A percentile compares a stretch with the other conserved stretches of the same genome.
phyloP scores from a whole-genome alignment of 2,329 filamentous ascomycete genomes.

The Xylaria sp. region DNA sequence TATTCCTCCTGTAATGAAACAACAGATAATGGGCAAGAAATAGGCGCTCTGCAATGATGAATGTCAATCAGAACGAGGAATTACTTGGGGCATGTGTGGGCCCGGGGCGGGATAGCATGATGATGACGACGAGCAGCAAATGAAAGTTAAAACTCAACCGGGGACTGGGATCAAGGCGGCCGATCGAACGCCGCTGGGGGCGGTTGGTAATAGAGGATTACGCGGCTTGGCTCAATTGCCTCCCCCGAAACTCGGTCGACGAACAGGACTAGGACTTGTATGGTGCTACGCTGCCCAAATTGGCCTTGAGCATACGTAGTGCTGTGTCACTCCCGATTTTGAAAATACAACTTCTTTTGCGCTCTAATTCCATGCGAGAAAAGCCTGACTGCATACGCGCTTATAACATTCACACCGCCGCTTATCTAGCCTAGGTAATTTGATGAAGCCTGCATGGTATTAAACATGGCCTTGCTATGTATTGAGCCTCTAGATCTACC shows the following conservation, averaged over 20 bases:
- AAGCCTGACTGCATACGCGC: constrained; percentile 4
- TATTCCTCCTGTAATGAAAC: background rate
- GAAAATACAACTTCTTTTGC: background rate
- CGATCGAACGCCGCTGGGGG: background rate
- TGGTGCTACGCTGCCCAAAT: background rate
- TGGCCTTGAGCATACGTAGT: background rate
- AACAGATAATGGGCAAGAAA: background rate
- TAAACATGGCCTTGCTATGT: background rate
- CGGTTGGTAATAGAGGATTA: constrained; percentile 14
- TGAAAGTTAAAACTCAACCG: constrained; percentile 14
- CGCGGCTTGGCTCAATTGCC: constrained; percentile 15
- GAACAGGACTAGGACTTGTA: background rate
- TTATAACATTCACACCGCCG: constrained; percentile 3
- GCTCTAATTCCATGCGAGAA: background rate
- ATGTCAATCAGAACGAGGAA: background rate
- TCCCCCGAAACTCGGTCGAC: constrained; percentile 3
- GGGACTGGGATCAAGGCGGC: background rate
- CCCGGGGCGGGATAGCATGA: constrained; percentile 13
- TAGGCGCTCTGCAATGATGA: background rate
- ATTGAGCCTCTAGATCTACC: background rate
- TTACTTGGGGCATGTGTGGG: background rate
- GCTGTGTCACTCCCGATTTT: background rate
- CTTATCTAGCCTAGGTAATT: background rate
- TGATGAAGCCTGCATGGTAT: background rate
- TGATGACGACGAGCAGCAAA: constrained; percentile 7